Conservation (phyloP, 2,329 filamentous ascomycete genomes). For the Penicillium sp. region DNA sequence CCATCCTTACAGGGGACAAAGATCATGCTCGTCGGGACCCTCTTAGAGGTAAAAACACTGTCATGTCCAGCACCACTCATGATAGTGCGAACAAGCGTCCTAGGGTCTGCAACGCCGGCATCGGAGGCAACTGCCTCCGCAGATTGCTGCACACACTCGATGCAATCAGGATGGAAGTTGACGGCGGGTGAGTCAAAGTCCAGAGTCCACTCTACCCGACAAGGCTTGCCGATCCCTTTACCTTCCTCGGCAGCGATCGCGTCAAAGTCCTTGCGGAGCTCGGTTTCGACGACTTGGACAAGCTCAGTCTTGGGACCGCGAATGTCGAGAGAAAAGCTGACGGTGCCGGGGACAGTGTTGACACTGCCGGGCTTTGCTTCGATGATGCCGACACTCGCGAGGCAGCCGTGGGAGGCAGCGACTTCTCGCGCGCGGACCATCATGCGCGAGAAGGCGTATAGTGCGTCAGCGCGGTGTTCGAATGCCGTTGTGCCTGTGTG, state of each 20-base stretch:
- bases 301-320: constrained; percentile 62
- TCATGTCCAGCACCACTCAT: constrained; percentile 70
- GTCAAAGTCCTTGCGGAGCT: constrained; percentile 63
- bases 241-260: constrained; percentile 63
- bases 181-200: constrained; percentile 67
- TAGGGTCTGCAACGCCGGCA: constrained; percentile 40
- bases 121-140: constrained; percentile 63
- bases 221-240: constrained; percentile 57
- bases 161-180: constrained; percentile 70
- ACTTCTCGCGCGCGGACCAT: constrained; percentile 69
- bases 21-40: constrained; percentile 69
- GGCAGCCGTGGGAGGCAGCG: constrained; percentile 62
- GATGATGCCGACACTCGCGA: constrained; percentile 74
- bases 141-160: constrained; percentile 66
- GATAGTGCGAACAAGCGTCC: constrained; percentile 57
- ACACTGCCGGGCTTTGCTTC: constrained; percentile 69
- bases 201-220: constrained; percentile 61
- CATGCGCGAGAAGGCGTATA: constrained; percentile 70
- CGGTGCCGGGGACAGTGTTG: constrained; percentile 73
- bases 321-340: constrained; percentile 72
- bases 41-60: constrained; percentile 64
- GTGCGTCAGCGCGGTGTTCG: constrained; percentile 67
- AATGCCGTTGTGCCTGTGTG: constrained; percentile 79
- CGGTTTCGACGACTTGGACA: constrained; percentile 62
- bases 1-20: constrained; percentile 69